phyloP scores from a whole-genome alignment of 805 yeast genomes.

The Starmerella sp. region DNA sequence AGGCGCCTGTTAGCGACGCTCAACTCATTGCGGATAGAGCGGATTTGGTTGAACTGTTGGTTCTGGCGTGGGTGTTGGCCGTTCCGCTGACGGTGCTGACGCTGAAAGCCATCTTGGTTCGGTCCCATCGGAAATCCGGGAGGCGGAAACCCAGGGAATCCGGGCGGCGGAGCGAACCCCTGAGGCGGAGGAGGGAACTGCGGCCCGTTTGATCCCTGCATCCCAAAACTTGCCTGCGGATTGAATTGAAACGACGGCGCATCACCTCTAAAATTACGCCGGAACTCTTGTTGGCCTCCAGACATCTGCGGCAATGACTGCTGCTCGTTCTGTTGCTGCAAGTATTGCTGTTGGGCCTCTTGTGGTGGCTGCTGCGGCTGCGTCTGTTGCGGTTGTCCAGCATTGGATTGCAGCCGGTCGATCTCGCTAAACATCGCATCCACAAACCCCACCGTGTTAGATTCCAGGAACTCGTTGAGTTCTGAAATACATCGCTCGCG shows the following conservation, averaged over 20 bases:
- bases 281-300: constrained; percentile 25
- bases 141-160: constrained; percentile 6
- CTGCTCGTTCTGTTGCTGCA: not conserved
- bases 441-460: constrained; percentile 28
- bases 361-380: constrained; percentile 1
- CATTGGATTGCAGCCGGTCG: constrained; percentile 12
- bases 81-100: not conserved
- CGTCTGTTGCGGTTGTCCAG: not conserved
- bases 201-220: not conserved
- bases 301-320: constrained; percentile 3
- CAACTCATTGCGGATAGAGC: constrained; percentile 20
- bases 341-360: not conserved
- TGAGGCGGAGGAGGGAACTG: not conserved
- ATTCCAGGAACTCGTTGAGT: constrained; percentile 34
- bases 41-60: constrained; percentile 1
- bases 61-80: not conserved
- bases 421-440: constrained; percentile 28
- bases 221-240: constrained; percentile 5
- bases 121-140: not conserved
- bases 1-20: constrained; percentile 28
- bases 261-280: constrained; percentile 21
- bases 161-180: not conserved
- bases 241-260: constrained; percentile 2
- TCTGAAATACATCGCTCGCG: constrained; percentile 28
- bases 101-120: not conserved